A percentile compares a stretch with the other conserved stretches of the same genome.
phyloP scores from a whole-genome alignment of 345 rosid genomes.

The Corchorus capsularis region DNA sequence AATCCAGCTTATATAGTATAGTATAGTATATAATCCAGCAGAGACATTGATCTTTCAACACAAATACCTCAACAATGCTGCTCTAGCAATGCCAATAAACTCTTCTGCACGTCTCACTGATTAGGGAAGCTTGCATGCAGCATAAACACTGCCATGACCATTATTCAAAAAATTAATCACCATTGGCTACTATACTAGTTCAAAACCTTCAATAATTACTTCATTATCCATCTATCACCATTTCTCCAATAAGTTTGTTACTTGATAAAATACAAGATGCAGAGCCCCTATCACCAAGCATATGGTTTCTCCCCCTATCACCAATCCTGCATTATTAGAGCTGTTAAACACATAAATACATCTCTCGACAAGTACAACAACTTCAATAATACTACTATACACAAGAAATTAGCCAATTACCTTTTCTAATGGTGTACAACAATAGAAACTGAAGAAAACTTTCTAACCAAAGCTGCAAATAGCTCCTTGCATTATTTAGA shows the following conservation, averaged over 20 bases:
- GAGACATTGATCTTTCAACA: not conserved
- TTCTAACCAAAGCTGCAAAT: constrained; percentile 21
- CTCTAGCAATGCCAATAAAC: not conserved
- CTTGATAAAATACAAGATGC: constrained; percentile 9
- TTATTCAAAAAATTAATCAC: constrained; percentile 16
- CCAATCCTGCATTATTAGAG: constrained; percentile 33
- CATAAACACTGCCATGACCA: not conserved
- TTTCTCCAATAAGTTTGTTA: not conserved
- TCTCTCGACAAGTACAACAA: not conserved
- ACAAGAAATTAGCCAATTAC: not conserved
- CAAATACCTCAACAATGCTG: not conserved
- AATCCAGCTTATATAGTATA: not conserved
- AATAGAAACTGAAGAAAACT: constrained; percentile 24
- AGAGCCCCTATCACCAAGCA: too few species aligned
- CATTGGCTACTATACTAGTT: not conserved
- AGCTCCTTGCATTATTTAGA: constrained; percentile 29
- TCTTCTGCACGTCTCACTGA: not conserved
- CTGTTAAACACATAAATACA: not conserved
- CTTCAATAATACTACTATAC: not conserved
- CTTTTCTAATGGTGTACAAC: constrained; percentile 5
- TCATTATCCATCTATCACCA: not conserved
- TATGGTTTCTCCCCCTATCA: constrained; percentile 15
- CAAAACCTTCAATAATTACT: constrained; percentile 12
- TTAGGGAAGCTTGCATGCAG: constrained; percentile 5
- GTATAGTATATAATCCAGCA: not conserved